Base-by-base conservation (phyloP, 805 yeast genomes). In the Nakazawaea wickerhamii region DNA sequence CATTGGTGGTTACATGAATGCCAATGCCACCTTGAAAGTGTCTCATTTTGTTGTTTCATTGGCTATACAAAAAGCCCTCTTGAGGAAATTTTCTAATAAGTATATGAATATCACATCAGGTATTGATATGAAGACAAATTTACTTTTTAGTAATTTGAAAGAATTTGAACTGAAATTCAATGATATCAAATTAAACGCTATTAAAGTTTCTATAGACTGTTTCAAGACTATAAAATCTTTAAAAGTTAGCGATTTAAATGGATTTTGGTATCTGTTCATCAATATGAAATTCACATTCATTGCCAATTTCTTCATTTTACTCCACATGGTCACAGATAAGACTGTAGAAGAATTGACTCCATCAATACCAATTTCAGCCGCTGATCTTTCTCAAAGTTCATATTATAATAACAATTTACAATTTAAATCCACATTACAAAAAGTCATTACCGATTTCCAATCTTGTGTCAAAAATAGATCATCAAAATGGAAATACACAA, bases 221-320 rank as follows among this genome's bases (percentile, higher is more conserved):
- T n/a, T 35, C 13, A 34, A 35, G 26, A 28, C 32, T 9, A 14
- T 36, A 14, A 38, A 33, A n/a, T 8, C 26, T 9, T 37, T 43
- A 37, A 33, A 33, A 15, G 11, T 43, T 11, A 23, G 34, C 7
- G 43, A 43, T 4, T 30, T 43, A 26, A 38, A 43, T 38, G 43
- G 46, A 1, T 43, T 43, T 22, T 43, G 46, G 46, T 43, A 43
- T 38, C 42, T 38, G 38, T 43, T 43, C 30, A 38, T 34, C 33
- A 43, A 43, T 30, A 34, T 43, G 23, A 35, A 43, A 14, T 43
- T 43, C 37, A 35, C 35, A 13, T 43, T 34, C 27, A 43, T 43
- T n/a, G 27, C 32, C 31, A 43, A 43, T 15, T 43, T 43, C 18
- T 43, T 18, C 36, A 38, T 43, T 4, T 23, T 43, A 17, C 30